A percentile compares a stretch with the other conserved stretches of the same genome.
Conservation (phyloP, 371 early-diverging fungal genomes). For the Dichotomocladium elegans region DNA sequence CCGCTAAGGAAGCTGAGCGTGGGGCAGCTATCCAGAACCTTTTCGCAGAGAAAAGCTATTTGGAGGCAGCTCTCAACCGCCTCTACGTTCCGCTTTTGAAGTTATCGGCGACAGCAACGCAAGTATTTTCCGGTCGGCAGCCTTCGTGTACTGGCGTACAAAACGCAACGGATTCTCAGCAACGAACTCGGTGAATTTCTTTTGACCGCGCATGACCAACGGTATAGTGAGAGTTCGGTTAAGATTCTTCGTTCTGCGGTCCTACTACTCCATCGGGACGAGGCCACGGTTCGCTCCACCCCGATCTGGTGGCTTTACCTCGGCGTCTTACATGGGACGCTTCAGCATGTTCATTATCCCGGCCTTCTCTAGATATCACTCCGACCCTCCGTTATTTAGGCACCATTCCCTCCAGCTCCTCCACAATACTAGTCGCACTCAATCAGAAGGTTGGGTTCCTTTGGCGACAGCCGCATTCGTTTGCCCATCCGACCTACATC, state of each 20-base stretch:
- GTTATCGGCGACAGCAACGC: background rate
- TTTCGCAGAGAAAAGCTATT: background rate
- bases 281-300: background rate
- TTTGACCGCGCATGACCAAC: background rate
- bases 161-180: background rate
- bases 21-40: constrained; percentile 1
- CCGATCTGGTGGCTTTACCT: background rate
- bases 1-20: constrained; percentile 3
- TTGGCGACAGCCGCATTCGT: background rate
- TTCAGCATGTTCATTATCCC: background rate
- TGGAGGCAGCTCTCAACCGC: background rate
- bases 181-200: constrained; percentile 3
- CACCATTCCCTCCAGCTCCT: background rate
- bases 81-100: background rate
- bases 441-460: constrained; percentile 4
- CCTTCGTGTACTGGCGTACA: background rate
- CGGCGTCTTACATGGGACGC: background rate
- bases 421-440: background rate
- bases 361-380: background rate
- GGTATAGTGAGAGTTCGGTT: background rate
- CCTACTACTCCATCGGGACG: background rate
- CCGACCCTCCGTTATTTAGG: background rate
- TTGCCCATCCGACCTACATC: constrained; percentile 2
- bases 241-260: constrained; percentile 1
- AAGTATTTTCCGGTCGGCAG: background rate